These are phyloP conservation scores for Chlorella sp. DNA, from an alignment of 139 green algal genomes.

Conservation along the genomic window DNA sequence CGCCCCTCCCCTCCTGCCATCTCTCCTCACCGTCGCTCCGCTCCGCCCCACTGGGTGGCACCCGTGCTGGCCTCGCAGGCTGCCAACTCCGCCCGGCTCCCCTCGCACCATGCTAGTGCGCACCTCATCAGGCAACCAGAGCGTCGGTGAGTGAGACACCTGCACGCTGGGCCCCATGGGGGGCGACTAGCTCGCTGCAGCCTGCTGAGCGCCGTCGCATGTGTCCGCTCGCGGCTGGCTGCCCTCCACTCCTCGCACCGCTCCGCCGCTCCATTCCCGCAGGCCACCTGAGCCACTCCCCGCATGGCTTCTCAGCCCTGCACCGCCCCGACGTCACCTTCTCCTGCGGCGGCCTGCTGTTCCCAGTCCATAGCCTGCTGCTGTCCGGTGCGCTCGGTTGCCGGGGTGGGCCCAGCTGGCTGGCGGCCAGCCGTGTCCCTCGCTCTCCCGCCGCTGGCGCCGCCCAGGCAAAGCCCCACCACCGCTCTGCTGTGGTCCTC, in stretches of 20 bases:
- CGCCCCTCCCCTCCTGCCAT: too few relatives aligned
- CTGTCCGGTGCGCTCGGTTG: neutral
- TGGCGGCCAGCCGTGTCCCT: neutral
- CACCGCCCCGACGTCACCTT: slow-evolving; percentile 15
- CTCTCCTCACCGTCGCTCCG: too few relatives aligned
- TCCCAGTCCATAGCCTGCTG: slow-evolving; percentile 14
- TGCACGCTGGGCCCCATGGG: too few relatives aligned
- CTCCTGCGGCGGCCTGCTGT: slow-evolving; percentile 1
- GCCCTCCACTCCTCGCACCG: neutral
- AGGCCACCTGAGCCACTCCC: slow-evolving; percentile 1
- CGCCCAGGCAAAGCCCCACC: neutral
- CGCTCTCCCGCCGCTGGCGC: neutral
- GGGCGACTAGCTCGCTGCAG: too few relatives aligned
- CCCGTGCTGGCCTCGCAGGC: too few relatives aligned
- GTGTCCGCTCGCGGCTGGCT: neutral
- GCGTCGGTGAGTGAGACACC: neutral
- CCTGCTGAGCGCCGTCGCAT: neutral
- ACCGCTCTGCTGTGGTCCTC: neutral
- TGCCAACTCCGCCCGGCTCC: too few relatives aligned
- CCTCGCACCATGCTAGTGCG: neutral
- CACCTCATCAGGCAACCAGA: neutral
- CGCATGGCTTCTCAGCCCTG: slow-evolving; percentile 9
- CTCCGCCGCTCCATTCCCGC: neutral
- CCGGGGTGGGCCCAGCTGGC: too few relatives aligned
- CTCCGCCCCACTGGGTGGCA: too few relatives aligned